Base-by-base conservation (phyloP, 2,329 filamentous ascomycete species). In the Aspergillus pseudoglaucus region DNA sequence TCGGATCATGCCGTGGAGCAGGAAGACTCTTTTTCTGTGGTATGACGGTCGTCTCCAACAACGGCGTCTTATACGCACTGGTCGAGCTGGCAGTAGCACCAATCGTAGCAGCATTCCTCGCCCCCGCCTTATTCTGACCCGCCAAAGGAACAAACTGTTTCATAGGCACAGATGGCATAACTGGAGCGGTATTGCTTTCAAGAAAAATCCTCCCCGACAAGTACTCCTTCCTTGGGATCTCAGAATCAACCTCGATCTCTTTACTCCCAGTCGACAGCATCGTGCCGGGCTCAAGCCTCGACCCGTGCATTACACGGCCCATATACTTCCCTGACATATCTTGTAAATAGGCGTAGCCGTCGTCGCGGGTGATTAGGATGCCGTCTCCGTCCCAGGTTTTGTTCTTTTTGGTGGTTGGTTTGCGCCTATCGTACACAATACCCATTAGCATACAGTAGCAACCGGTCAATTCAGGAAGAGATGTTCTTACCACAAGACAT, bases 341-440 rank as follows among this genome's bases (percentile, higher is more conserved):
- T 50, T 82, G 78, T 14, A 88, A 71, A 46, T 72, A 74, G 3
- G 78, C 82, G 59, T 77, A 78, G 3, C 82, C 82, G 32, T 74
- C 75, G 2, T 70, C 66, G 3, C 84, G 72, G 3, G 74, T 71
- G 3, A 74, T 72, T 7, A 88, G 71, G 2, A 87, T 74, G 1
- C 83, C 85, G 65, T 88, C 85, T 2, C 84, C 84, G 58, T 88
- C 84, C 84, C 85, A 88, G 4, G 83, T 88, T 63, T 88, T 88
- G 65, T 88, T 81, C 67, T 88, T 88, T 64, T 87, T 88, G 5
- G 72, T 78, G 0, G 83, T 86, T 45, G 77, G 79, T 63, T 85
- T 87, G 17, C 85, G 80, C 84, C 80, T 81, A 45, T 52, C 20
- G 6, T 41, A 32, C 25, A 30, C 10, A 30, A 12, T 30, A 30